phyloP scores from a whole-genome alignment of 2,329 filamentous ascomycete genomes.

The Dactylellina parvicollis region DNA sequence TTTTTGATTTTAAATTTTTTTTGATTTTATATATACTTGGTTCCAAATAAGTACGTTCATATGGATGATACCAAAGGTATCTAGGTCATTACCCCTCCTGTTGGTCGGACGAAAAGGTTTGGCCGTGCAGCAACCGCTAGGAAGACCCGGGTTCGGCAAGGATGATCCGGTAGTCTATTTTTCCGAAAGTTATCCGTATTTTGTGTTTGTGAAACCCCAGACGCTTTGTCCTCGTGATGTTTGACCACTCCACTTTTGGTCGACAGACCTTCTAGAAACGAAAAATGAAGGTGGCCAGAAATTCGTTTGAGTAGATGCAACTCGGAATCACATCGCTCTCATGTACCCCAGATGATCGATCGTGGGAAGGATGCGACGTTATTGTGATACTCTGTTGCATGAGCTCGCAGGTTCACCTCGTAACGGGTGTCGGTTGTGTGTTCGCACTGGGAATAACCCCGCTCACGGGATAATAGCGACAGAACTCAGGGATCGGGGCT shows the following conservation, averaged over 20 bases:
- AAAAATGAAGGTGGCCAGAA: slow-evolving; percentile 41
- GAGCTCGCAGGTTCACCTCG: slow-evolving; percentile 38
- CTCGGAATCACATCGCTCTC: slow-evolving; percentile 41
- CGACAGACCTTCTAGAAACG: slow-evolving; percentile 31
- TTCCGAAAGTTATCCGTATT: slow-evolving; percentile 48
- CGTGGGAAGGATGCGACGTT: slow-evolving; percentile 47
- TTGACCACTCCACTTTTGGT: slow-evolving; percentile 13
- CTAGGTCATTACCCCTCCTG: neutral
- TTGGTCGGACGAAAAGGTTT: slow-evolving; percentile 25
- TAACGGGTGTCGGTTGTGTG: slow-evolving; percentile 25
- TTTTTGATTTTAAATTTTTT: too few relatives aligned
- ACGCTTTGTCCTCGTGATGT: slow-evolving; percentile 52
- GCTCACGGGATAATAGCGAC: slow-evolving; percentile 49
- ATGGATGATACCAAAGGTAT: too few relatives aligned
- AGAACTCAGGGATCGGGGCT: slow-evolving; percentile 30
- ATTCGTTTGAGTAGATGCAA: slow-evolving; percentile 31
- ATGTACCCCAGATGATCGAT: slow-evolving; percentile 49
- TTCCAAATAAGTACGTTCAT: too few relatives aligned
- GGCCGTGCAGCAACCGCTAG: slow-evolving; percentile 12
- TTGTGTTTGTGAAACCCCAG: slow-evolving; percentile 50
- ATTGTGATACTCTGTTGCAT: slow-evolving; percentile 45
- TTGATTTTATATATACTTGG: too few relatives aligned
- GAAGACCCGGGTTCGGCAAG: slow-evolving; percentile 11
- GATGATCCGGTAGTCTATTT: slow-evolving; percentile 49
- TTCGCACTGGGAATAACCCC: slow-evolving; percentile 34